A percentile compares a stretch with the other conserved stretches of the same genome.
These are phyloP conservation scores for Candida montana DNA, from an alignment of 805 yeast species.

Conservation along the genomic window DNA sequence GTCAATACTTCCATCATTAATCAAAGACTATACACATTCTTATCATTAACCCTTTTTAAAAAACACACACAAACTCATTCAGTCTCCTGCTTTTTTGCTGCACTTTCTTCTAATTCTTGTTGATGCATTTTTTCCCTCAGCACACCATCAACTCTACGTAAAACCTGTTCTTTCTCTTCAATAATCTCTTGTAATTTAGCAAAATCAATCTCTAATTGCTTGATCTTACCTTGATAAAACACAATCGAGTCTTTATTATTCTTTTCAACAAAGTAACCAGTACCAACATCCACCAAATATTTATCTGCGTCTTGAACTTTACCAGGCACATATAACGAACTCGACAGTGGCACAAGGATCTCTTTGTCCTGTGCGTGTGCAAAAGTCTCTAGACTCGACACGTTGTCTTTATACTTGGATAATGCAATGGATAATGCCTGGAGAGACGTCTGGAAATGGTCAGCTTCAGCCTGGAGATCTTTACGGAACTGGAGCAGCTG, in stretches of 20 bases:
- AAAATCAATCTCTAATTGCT: slow-evolving; percentile 67
- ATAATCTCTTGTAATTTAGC: slow-evolving; percentile 70
- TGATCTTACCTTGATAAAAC: slow-evolving; percentile 70
- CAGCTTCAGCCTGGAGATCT: slow-evolving; percentile 78
- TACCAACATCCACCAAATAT: slow-evolving; percentile 90
- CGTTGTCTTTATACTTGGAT: slow-evolving; percentile 75
- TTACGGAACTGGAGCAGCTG: slow-evolving; percentile 81
- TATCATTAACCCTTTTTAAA: background rate
- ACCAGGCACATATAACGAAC: slow-evolving; percentile 89
- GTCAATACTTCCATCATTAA: too few species aligned
- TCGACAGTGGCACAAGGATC: slow-evolving; percentile 80
- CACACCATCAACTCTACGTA: slow-evolving; percentile 56
- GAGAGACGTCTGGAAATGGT: slow-evolving; percentile 78
- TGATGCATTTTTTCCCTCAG: slow-evolving; percentile 48
- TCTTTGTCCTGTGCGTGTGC: slow-evolving; percentile 42
- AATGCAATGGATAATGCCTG: slow-evolving; percentile 82
- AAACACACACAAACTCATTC: background rate
- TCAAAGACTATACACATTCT: too few species aligned
- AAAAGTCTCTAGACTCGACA: slow-evolving; percentile 58
- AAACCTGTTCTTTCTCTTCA: slow-evolving; percentile 61
- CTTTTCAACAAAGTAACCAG: slow-evolving; percentile 92
- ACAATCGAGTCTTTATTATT: slow-evolving; percentile 54
- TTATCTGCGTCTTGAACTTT: slow-evolving; percentile 54
- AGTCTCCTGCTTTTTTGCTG: background rate
- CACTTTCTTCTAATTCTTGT: slow-evolving; percentile 24